Evolutionary conservation across 2,329 filamentous ascomycete genomes (phyloP).

Genomic region (Xylariaceae sp.): DNA sequence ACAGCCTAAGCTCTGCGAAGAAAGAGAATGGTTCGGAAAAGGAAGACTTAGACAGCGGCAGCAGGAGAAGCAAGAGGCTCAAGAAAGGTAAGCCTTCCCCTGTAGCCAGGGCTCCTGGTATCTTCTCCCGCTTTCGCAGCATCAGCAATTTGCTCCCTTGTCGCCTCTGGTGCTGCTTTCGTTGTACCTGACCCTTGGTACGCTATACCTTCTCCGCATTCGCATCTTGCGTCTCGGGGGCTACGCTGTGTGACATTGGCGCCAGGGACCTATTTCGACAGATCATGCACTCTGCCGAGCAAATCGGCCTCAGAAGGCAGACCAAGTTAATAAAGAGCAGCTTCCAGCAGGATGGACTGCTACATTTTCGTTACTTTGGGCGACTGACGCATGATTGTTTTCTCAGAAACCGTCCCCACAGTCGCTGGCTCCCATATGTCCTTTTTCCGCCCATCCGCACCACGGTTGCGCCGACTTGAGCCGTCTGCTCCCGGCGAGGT

Average conservation of each 20-base stretch:
- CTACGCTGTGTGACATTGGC: neutral
- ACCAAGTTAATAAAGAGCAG: too few species aligned
- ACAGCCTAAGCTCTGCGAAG: conserved; percentile 40
- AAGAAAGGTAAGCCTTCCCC: conserved; percentile 62
- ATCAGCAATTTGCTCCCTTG: neutral
- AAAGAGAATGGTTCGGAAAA: conserved; percentile 41
- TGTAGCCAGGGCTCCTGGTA: neutral
- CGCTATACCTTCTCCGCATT: too few species aligned
- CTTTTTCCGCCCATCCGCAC: conserved; percentile 75
- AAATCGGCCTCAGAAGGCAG: too few species aligned
- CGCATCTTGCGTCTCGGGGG: too few species aligned
- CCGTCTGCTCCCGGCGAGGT: conserved; percentile 36
- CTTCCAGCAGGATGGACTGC: too few species aligned
- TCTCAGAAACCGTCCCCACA: conserved; percentile 60
- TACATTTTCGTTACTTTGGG: too few species aligned
- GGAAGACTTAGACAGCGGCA: conserved; percentile 57
- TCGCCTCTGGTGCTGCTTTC: neutral
- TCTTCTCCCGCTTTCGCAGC: neutral
- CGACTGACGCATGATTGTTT: too few species aligned
- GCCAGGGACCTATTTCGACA: neutral
- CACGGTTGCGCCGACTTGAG: conserved; percentile 54
- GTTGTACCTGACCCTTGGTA: too few species aligned
- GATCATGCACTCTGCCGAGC: too few species aligned
- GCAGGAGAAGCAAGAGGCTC: conserved; percentile 82
- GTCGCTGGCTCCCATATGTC: conserved; percentile 97